phyloP scores from a whole-genome alignment of 139 green algal species.

The Picochlorum sp. region DNA sequence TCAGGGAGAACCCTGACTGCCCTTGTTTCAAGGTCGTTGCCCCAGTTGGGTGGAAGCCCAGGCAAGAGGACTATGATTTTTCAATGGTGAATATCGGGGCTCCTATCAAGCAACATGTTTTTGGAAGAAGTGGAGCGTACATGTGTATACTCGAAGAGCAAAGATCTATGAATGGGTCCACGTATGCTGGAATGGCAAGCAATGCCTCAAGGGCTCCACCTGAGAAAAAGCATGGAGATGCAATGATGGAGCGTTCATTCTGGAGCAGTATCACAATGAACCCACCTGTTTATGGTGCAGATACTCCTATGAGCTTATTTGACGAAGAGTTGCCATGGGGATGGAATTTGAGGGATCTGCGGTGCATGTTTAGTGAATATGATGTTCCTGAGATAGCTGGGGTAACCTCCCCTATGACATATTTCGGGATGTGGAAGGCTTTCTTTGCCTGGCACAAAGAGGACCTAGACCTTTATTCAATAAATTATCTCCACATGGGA shows the following conservation, averaged over 20 bases:
- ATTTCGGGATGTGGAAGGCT: slow-evolving; percentile 61
- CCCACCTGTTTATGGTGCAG: slow-evolving; percentile 78
- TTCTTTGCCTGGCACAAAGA: slow-evolving; percentile 83
- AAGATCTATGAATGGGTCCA: slow-evolving; percentile 18
- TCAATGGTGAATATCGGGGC: slow-evolving; percentile 17
- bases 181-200: slow-evolving; percentile 15
- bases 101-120: slow-evolving; percentile 34
- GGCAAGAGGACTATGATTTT: slow-evolving; percentile 7
- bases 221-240: slow-evolving; percentile 10
- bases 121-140: slow-evolving; percentile 26
- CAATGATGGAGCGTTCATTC: slow-evolving; percentile 51
- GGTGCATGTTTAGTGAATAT: slow-evolving; percentile 55
- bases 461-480: slow-evolving; percentile 83
- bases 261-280: slow-evolving; percentile 63
- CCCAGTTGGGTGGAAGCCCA: slow-evolving; percentile 12
- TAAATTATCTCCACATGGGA: slow-evolving; percentile 96
- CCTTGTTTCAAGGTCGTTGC: slow-evolving; percentile 24
- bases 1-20: slow-evolving; percentile 18
- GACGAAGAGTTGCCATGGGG: slow-evolving; percentile 35
- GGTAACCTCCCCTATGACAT: slow-evolving; percentile 77
- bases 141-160: slow-evolving; percentile 35
- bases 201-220: neutral
- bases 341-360: slow-evolving; percentile 65
- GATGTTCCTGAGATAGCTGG: slow-evolving; percentile 35
- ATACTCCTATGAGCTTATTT: slow-evolving; percentile 63